A percentile compares a stretch with the other conserved stretches of the same genome.
Evolutionary conservation across 179 eudicot genomes (phyloP).

Genomic region (Silene noctiflora): DNA sequence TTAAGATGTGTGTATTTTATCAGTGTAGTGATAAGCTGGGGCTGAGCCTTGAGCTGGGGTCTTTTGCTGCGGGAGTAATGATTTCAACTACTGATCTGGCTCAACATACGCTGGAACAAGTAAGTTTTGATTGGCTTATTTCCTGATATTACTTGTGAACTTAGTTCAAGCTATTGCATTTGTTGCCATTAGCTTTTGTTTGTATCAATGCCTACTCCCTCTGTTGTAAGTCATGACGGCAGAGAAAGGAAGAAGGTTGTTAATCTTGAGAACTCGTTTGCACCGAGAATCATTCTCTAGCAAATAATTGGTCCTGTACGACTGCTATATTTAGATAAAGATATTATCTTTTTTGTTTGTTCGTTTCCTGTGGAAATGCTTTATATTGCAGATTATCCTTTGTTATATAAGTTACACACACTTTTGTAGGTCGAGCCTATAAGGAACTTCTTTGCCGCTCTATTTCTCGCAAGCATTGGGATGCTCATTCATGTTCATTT

Average conservation of each 20-base stretch:
- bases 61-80: conserved; percentile 98
- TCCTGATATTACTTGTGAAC: conserved; percentile 1
- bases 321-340: background rate
- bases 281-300: background rate
- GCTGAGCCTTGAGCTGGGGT: conserved; percentile 95
- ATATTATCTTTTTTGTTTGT: background rate
- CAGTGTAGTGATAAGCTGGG: conserved; percentile 99
- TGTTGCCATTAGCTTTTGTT: background rate
- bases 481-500: conserved; percentile 95
- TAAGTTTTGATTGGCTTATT: conserved; percentile 24
- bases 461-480: conserved; percentile 94
- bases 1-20: conserved; percentile 12
- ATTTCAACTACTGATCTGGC: conserved; percentile 94
- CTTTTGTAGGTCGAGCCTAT: conserved; percentile 90
- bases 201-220: background rate
- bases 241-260: background rate
- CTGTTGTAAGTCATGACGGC: background rate
- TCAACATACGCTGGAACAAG: conserved; percentile 96
- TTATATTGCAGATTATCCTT: background rate
- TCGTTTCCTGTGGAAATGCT: background rate
- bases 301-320: background rate
- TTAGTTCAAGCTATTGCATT: background rate
- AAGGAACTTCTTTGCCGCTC: conserved; percentile 94
- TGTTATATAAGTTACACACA: background rate
- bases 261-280: background rate